Evolutionary conservation across 2,329 filamentous ascomycete genomes (phyloP).

Genomic region (Malbranchea cinnamomea): DNA sequence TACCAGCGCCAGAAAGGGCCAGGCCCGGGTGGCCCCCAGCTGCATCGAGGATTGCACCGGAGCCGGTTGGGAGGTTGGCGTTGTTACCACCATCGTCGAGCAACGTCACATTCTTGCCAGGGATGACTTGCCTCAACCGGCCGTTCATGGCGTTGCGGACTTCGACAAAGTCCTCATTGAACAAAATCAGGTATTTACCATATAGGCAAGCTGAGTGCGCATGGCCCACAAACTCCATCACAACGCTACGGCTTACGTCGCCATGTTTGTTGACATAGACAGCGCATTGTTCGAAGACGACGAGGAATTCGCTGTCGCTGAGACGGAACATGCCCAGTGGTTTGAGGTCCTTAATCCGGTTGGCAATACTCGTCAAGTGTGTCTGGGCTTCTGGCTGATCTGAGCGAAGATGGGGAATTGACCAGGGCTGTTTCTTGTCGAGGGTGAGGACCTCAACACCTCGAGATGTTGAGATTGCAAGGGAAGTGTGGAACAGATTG

Average conservation of each 20-base stretch:
- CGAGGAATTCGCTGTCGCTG: conserved; percentile 78
- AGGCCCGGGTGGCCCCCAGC: conserved; percentile 15
- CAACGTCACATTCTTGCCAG: conserved; percentile 75
- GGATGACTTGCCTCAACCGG: conserved; percentile 81
- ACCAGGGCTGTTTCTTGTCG: conserved; percentile 93
- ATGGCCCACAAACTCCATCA: conserved; percentile 98
- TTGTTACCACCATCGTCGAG: conserved; percentile 64
- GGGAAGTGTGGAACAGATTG: conserved; percentile 88
- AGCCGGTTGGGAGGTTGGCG: conserved; percentile 41
- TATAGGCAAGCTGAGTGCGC: conserved; percentile 78
- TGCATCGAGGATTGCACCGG: conserved; percentile 14
- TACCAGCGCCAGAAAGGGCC: conserved; percentile 13
- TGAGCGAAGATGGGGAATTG: conserved; percentile 61
- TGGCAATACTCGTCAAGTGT: conserved; percentile 70
- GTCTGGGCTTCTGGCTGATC: conserved; percentile 43
- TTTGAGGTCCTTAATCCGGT: conserved; percentile 64
- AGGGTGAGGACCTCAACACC: conserved; percentile 93
- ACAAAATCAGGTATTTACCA: conserved; percentile 79
- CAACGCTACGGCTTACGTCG: conserved; percentile 80
- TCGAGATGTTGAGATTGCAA: conserved; percentile 79
- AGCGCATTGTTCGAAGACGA: conserved; percentile 89
- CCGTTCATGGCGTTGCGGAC: conserved; percentile 95
- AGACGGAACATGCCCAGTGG: conserved; percentile 95
- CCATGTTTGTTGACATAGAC: conserved; percentile 98
- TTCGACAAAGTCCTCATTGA: conserved; percentile 94